Percentiles rank a stretch among this genome's conserved stretches.
Conservation (phyloP, 805 yeast species). For the Suhomyces sp. region DNA sequence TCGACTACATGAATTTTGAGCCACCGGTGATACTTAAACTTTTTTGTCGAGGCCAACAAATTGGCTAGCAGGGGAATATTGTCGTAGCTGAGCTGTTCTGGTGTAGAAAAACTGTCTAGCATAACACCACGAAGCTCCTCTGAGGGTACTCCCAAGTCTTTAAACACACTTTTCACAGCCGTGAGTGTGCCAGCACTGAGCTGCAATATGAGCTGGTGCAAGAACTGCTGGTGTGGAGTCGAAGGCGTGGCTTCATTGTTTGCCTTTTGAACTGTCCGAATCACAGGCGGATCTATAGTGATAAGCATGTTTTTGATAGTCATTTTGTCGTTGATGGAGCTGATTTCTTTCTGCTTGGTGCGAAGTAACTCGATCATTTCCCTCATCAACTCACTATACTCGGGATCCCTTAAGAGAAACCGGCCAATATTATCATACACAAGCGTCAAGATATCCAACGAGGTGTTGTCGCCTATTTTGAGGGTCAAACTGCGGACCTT, state of each 20-base stretch:
- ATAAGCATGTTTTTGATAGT: conserved; percentile 57
- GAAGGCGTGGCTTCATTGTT: conserved; percentile 16
- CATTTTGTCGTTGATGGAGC: conserved; percentile 50
- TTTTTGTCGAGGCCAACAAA: conserved; percentile 27
- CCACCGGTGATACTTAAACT: conserved; percentile 31
- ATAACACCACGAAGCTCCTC: conserved; percentile 29
- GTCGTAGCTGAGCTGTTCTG: conserved; percentile 61
- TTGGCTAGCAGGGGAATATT: conserved; percentile 49
- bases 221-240: conserved; percentile 18
- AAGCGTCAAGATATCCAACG: conserved; percentile 66
- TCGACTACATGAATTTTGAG: conserved; percentile 55
- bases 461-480: conserved; percentile 49
- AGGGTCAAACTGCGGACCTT: conserved; percentile 61
- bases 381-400: conserved; percentile 55
- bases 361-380: conserved; percentile 60
- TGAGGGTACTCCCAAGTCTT: conserved; percentile 47
- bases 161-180: conserved; percentile 25
- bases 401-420: conserved; percentile 55
- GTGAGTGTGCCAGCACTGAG: conserved; percentile 33
- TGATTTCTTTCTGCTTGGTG: conserved; percentile 46
- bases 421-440: conserved; percentile 74
- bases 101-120: conserved; percentile 48
- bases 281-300: conserved; percentile 53
- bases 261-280: not conserved
- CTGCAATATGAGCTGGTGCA: conserved; percentile 52